Conservation (phyloP, 2,329 filamentous ascomycete species). For the Dothistroma pini region DNA sequence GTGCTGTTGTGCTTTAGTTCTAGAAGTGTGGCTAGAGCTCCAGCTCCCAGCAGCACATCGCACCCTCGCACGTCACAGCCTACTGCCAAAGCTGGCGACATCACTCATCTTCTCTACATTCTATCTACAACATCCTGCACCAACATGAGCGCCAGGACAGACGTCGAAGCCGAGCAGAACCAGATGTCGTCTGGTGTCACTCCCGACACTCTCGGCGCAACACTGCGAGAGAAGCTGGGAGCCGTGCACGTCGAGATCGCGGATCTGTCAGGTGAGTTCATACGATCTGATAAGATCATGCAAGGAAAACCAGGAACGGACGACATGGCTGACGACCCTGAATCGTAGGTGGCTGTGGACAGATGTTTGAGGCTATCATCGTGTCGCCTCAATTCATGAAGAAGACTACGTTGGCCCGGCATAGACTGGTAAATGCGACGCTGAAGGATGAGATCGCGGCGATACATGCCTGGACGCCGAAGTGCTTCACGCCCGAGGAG, state of each 20-base stretch:
- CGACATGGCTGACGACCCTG: background rate
- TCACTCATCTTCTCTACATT: background rate
- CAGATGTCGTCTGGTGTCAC: slow-evolving; percentile 58
- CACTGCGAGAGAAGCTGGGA: slow-evolving; percentile 65
- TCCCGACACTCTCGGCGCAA: slow-evolving; percentile 64
- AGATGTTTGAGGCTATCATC: slow-evolving; percentile 67
- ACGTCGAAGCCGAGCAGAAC: slow-evolving; percentile 48
- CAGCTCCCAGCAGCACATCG: background rate
- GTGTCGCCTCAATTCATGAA: slow-evolving; percentile 53
- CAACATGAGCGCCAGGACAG: slow-evolving; percentile 44
- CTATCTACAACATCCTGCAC: background rate
- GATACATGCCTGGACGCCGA: slow-evolving; percentile 94
- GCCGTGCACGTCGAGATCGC: slow-evolving; percentile 81
- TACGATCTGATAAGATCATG: slow-evolving; percentile 7
- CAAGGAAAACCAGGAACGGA: background rate
- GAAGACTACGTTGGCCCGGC: slow-evolving; percentile 71
- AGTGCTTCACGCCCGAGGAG: slow-evolving; percentile 88
- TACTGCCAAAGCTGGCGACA: background rate
- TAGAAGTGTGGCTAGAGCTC: slow-evolving; percentile 1
- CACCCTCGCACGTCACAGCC: background rate
- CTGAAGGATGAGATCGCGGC: slow-evolving; percentile 83
- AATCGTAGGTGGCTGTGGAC: slow-evolving; percentile 61
- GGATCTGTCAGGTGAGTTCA: slow-evolving; percentile 76
- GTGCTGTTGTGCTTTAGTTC: slow-evolving; percentile 1
- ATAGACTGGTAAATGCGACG: slow-evolving; percentile 78